phyloP scores from a whole-genome alignment of 768 basidiomycete species.

The Trametes maxima region DNA sequence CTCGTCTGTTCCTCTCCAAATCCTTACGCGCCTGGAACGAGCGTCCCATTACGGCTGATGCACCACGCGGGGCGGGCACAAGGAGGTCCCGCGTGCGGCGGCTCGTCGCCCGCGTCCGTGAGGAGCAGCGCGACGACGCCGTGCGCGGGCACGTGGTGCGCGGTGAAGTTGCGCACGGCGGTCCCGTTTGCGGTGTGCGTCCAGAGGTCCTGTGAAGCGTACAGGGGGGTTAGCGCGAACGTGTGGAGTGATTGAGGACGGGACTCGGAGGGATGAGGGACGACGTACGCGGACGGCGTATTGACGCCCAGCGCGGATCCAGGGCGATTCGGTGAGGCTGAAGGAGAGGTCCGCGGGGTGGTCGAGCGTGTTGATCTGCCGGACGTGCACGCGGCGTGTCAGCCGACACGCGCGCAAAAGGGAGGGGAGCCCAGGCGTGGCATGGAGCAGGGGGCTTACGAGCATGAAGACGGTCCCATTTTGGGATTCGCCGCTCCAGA shows the following conservation, averaged over 20 bases:
- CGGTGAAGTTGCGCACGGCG: constrained; percentile 60
- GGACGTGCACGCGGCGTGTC: no score
- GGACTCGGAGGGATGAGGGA: constrained; percentile 4
- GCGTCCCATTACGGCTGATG: constrained; percentile 58
- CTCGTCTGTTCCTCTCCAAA: no score
- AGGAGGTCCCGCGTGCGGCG: constrained; percentile 54
- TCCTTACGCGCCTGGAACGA: constrained; percentile 17
- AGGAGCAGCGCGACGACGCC: constrained; percentile 70
- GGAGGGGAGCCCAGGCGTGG: constrained; percentile 25
- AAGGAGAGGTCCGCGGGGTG: constrained; percentile 60
- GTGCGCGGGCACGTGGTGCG: constrained; percentile 60
- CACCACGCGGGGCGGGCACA: constrained; percentile 63
- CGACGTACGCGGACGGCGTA: constrained; percentile 62
- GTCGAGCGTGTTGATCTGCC: constrained; percentile 61
- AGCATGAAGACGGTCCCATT: constrained; percentile 72
- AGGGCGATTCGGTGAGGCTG: constrained; percentile 67
- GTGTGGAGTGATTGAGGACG: not conserved
- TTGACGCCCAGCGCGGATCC: constrained; percentile 67
- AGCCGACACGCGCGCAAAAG: not conserved
- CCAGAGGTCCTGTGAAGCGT: constrained; percentile 61
- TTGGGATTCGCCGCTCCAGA: constrained; percentile 68
- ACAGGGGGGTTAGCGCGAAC: not conserved
- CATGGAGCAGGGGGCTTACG: constrained; percentile 49
- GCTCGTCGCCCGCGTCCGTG: constrained; percentile 69
- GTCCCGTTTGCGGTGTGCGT: constrained; percentile 72